A percentile compares a stretch with the other conserved stretches of the same genome.
Evolutionary conservation across 345 rosid genomes (phyloP).

Genomic region (Aquilaria malaccensis): DNA sequence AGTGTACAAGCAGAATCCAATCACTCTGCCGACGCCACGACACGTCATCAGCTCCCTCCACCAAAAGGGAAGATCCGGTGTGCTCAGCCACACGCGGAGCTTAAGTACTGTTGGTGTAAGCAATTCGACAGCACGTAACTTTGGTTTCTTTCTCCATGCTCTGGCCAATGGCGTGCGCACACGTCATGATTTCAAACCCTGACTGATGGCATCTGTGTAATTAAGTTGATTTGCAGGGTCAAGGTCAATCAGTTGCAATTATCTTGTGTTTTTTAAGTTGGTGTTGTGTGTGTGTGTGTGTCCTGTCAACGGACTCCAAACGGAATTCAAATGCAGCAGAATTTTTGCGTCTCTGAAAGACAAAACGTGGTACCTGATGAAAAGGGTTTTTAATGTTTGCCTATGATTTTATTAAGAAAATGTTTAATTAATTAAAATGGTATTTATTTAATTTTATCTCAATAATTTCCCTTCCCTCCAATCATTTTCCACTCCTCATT

Average conservation of each 20-base stretch:
- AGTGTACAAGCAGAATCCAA: slow-evolving; percentile 9
- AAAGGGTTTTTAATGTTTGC: background rate
- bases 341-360: slow-evolving; percentile 3
- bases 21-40: slow-evolving; percentile 14
- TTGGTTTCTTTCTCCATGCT: too few species aligned
- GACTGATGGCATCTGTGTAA: background rate
- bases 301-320: slow-evolving; percentile 48
- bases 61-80: slow-evolving; percentile 1
- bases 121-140: too few species aligned
- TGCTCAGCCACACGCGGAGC: background rate
- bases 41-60: slow-evolving; percentile 17
- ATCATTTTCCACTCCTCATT: slow-evolving; percentile 16
- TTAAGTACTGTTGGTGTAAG: background rate
- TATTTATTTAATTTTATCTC: background rate
- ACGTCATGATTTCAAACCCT: background rate
- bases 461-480: slow-evolving; percentile 20
- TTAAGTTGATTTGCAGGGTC: background rate
- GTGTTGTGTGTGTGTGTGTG: slow-evolving; percentile 13
- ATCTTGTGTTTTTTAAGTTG: background rate
- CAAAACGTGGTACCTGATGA: background rate
- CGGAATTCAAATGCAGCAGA: slow-evolving; percentile 26
- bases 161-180: background rate
- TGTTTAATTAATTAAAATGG: too few species aligned
- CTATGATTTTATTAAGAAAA: too few species aligned
- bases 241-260: background rate